Evolutionary conservation across 2,329 filamentous ascomycete species (phyloP).

Genomic region (Diaporthe citri): DNA sequence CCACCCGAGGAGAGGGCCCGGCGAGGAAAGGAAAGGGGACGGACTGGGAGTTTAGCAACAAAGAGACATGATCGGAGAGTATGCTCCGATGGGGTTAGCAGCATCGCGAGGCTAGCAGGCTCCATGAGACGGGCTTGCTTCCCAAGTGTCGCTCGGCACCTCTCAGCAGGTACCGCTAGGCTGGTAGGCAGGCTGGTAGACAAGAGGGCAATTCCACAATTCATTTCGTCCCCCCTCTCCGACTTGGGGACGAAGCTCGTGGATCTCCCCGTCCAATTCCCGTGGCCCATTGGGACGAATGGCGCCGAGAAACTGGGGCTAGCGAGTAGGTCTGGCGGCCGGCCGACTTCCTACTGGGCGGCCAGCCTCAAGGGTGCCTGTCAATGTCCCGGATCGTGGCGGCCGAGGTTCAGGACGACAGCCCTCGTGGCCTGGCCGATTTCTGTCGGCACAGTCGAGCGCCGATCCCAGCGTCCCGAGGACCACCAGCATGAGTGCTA

Average conservation of each 20-base stretch:
- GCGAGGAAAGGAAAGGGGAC: conserved; percentile 17
- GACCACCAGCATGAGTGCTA: background rate
- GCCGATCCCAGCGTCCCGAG: background rate
- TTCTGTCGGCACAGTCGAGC: background rate
- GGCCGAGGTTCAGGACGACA: conserved; percentile 14
- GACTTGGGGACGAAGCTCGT: conserved; percentile 14
- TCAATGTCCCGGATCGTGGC: background rate
- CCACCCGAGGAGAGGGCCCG: background rate
- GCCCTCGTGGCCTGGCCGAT: background rate
- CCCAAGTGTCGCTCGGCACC: conserved; percentile 11
- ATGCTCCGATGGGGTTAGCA: conserved; percentile 34
- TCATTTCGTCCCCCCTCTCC: conserved; percentile 16
- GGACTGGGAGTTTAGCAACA: conserved; percentile 15
- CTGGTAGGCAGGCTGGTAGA: background rate
- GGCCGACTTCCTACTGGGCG: conserved; percentile 23
- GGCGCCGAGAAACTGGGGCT: conserved; percentile 24
- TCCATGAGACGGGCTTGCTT: conserved; percentile 25
- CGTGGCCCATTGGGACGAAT: conserved; percentile 22
- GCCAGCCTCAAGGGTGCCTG: conserved; percentile 1
- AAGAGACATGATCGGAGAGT: background rate
- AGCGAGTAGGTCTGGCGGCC: conserved; percentile 6
- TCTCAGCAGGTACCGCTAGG: background rate
- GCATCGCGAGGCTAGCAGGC: conserved; percentile 14
- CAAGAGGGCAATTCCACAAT: conserved; percentile 13
- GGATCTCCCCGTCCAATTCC: conserved; percentile 15